phyloP scores from a whole-genome alignment of 176 grass and related monocot genomes.

The Oryza officinalis region DNA sequence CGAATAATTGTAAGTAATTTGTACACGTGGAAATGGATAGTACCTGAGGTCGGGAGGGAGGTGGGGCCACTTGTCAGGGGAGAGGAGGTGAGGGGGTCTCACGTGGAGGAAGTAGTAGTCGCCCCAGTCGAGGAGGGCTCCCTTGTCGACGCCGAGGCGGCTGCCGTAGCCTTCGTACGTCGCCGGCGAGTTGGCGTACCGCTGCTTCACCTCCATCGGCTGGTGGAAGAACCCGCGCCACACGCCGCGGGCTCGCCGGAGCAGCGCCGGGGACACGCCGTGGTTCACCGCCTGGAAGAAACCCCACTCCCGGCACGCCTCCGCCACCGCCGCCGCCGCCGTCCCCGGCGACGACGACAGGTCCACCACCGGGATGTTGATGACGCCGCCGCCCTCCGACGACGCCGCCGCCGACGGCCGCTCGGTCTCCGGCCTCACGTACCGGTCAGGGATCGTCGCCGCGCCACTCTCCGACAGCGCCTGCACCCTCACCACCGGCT shows the following conservation, averaged over 20 bases:
- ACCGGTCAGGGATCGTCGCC: constrained; percentile 45
- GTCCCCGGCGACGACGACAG: constrained; percentile 27
- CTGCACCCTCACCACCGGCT: constrained; percentile 78
- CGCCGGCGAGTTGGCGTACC: constrained; percentile 67
- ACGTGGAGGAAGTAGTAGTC: constrained; percentile 95
- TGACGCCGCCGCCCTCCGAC: not conserved
- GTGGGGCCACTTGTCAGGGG: constrained; percentile 61
- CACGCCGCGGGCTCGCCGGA: constrained; percentile 40
- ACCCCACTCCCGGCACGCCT: constrained; percentile 76
- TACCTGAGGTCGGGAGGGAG: constrained; percentile 62
- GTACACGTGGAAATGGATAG: too few relatives aligned
- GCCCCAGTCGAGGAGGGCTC: constrained; percentile 77
- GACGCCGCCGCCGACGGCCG: not conserved
- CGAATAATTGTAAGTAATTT: not conserved
- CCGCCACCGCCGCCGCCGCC: constrained; percentile 41
- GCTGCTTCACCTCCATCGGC: constrained; percentile 68
- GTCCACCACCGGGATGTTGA: constrained; percentile 68
- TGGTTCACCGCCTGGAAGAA: constrained; percentile 97
- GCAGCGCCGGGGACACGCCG: constrained; percentile 47
- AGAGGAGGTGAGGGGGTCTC: constrained; percentile 47
- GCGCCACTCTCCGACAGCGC: constrained; percentile 62
- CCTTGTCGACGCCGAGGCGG: constrained; percentile 67
- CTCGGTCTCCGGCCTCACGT: constrained; percentile 66
- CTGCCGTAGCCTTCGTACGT: constrained; percentile 95
- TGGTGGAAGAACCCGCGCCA: constrained; percentile 75